phyloP scores from a whole-genome alignment of 306 rosid genomes.

The Lupinus albus region DNA sequence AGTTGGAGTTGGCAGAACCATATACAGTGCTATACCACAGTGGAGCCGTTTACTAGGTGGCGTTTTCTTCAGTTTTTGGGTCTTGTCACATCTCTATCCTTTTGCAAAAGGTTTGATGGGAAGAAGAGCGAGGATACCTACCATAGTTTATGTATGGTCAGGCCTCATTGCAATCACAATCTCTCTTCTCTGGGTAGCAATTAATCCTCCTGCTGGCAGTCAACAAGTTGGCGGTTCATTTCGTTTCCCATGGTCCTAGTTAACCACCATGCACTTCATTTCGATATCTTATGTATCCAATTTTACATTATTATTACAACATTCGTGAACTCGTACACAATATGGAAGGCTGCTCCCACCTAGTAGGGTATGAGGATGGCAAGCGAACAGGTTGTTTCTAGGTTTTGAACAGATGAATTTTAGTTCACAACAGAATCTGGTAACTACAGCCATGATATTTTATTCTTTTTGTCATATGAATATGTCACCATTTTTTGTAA shows the following conservation, averaged over 20 bases:
- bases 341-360: no score
- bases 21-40: constrained; percentile 80
- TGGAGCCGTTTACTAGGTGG: constrained; percentile 89
- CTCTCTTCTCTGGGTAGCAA: constrained; percentile 92
- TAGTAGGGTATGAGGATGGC: no score
- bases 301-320: no score
- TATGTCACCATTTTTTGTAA: constrained; percentile 31
- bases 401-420: no score
- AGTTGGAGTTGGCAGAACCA: constrained; percentile 82
- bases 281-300: no score
- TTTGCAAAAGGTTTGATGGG: constrained; percentile 95
- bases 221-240: constrained; percentile 84
- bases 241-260: constrained; percentile 60
- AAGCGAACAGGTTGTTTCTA: no score
- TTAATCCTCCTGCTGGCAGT: constrained; percentile 73
- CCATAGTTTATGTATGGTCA: constrained; percentile 97
- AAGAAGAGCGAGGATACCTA: constrained; percentile 93
- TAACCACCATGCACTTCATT: no score
- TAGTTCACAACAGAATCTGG: no score
- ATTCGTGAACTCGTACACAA: no score
- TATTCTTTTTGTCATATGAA: constrained; percentile 40
- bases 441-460: constrained; percentile 47
- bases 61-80: constrained; percentile 96
- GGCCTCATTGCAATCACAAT: constrained; percentile 84
- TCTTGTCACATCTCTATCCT: constrained; percentile 86